A percentile compares a stretch with the other conserved stretches of the same genome.
Conservation (phyloP, 345 rosid genomes). For the Litchi chinensis region DNA sequence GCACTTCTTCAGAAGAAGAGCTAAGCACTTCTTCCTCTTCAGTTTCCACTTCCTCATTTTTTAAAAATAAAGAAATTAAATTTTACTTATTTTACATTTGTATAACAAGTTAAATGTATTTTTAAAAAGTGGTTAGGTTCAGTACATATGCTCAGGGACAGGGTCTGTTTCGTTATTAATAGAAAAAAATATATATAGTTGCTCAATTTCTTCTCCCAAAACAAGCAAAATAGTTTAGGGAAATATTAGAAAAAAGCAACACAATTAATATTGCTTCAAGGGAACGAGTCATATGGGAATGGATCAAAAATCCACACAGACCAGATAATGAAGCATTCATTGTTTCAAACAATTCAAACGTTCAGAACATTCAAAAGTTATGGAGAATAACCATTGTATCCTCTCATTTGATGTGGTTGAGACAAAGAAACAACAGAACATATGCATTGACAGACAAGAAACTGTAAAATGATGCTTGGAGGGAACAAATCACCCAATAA, state of each 20-base stretch:
- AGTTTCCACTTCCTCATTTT: too few relatives aligned
- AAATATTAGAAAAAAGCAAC: slow-evolving; percentile 9
- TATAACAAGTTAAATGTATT: too few relatives aligned
- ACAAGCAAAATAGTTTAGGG: background rate
- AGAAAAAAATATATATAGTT: background rate
- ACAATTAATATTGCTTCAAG: slow-evolving; percentile 35
- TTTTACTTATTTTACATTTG: too few relatives aligned
- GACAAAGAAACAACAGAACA: background rate
- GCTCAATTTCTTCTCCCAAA: background rate
- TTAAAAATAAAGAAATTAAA: too few relatives aligned
- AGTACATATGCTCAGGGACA: too few relatives aligned
- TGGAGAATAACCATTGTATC: too few relatives aligned
- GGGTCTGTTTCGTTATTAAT: background rate
- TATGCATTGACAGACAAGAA: background rate
- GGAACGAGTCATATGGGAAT: slow-evolving; percentile 39
- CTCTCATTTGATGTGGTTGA: background rate
- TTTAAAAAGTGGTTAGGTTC: too few relatives aligned
- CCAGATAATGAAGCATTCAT: slow-evolving; percentile 29
- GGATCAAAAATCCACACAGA: slow-evolving; percentile 23
- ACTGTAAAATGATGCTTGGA: too few relatives aligned
- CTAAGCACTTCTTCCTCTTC: too few relatives aligned
- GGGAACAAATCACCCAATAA: too few relatives aligned
- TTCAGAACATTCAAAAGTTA: too few relatives aligned
- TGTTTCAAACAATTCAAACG: background rate
- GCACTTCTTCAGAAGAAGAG: too few relatives aligned